A percentile compares a stretch with the other conserved stretches of the same genome.
These are phyloP conservation scores for Udeniomyces megalosporus DNA, from an alignment of 768 basidiomycete genomes.

Conservation along the genomic window DNA sequence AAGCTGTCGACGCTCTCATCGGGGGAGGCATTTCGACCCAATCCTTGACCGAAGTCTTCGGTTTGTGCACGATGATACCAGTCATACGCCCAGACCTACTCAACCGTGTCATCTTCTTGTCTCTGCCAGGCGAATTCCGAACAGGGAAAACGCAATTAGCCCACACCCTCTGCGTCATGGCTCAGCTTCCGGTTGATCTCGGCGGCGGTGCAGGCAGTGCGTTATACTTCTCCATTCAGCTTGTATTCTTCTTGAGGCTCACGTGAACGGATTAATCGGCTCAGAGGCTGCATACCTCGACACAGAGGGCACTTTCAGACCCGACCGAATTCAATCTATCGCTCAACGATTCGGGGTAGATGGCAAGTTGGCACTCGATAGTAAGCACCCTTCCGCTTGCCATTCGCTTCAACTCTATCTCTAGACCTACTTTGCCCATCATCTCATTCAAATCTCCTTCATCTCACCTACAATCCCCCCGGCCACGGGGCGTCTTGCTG, in stretches of 20 bases:
- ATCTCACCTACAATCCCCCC: background rate
- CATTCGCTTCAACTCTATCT: background rate
- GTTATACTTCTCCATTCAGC: background rate
- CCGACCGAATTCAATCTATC: conserved; percentile 14
- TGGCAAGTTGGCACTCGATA: conserved; percentile 1
- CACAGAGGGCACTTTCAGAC: conserved; percentile 15
- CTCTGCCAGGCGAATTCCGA: conserved; percentile 7
- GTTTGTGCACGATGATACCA: background rate
- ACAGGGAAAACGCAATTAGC: conserved; percentile 14
- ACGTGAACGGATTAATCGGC: background rate
- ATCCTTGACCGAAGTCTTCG: conserved; percentile 14
- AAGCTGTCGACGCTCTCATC: conserved; percentile 14
- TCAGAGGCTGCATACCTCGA: conserved; percentile 15
- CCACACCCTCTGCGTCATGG: conserved; percentile 9
- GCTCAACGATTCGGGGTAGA: conserved; percentile 14
- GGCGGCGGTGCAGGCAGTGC: conserved; percentile 15
- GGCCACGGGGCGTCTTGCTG: too few relatives aligned
- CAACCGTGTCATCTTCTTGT: background rate
- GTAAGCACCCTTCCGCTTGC: too few relatives aligned
- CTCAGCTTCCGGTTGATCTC: conserved; percentile 15
- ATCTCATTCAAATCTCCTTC: background rate
- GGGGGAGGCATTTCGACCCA: conserved; percentile 13
- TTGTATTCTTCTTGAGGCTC: background rate
- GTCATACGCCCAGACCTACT: background rate
- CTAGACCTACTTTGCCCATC: background rate